Conservation (phyloP, 768 basidiomycete species). For the Lentinula detonsa region DNA sequence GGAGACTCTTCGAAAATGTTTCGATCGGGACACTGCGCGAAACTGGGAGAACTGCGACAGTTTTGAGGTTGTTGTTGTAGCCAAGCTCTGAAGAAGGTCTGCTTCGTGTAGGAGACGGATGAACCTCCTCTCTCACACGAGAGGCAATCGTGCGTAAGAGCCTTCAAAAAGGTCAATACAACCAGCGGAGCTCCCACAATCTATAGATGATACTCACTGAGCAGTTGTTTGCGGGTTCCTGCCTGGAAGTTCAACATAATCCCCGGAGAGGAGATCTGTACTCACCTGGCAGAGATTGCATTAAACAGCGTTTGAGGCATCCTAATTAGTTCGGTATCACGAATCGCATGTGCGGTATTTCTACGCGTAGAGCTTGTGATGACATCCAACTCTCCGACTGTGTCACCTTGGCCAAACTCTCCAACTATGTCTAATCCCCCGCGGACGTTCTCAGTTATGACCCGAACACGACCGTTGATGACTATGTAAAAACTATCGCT, state of each 20-base stretch:
- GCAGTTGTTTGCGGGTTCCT: conserved; percentile 85
- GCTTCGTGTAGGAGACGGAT: conserved; percentile 50
- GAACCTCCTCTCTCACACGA: conserved; percentile 80
- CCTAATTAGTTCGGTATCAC: conserved; percentile 93
- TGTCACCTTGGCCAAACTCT: conserved; percentile 97
- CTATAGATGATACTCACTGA: conserved; percentile 41
- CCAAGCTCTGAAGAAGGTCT: conserved; percentile 50
- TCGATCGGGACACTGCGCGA: conserved; percentile 86
- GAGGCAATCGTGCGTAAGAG: conserved; percentile 87
- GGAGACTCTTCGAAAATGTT: conserved; percentile 84
- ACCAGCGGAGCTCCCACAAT: background rate
- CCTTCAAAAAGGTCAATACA: conserved; percentile 26
- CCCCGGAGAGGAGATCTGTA: background rate
- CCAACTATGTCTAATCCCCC: conserved; percentile 78
- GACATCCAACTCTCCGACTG: conserved; percentile 95
- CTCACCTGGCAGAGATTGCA: conserved; percentile 83
- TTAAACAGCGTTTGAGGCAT: conserved; percentile 99
- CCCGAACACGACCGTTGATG: conserved; percentile 92
- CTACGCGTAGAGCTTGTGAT: conserved; percentile 86
- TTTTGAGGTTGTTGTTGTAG: conserved; percentile 89
- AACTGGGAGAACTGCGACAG: conserved; percentile 86
- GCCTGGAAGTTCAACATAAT: background rate
- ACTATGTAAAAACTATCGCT: conserved; percentile 99
- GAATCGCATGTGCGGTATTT: conserved; percentile 94
- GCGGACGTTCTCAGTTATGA: conserved; percentile 73